Conservation (phyloP, 768 basidiomycete species). For the Boletus reticuloceps region DNA sequence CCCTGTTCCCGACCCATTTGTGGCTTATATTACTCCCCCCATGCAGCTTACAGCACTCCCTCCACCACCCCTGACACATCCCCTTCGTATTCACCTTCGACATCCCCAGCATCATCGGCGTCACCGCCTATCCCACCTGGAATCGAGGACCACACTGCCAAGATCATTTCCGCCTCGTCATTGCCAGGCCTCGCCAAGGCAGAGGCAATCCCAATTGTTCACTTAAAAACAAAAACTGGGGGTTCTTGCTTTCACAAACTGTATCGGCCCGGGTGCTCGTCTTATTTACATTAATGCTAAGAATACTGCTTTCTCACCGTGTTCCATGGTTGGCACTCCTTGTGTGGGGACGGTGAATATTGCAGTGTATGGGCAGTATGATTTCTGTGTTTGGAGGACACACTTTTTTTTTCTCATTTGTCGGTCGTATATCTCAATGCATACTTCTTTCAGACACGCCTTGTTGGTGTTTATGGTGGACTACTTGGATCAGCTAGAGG, state of each 20-base stretch:
- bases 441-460: conserved; percentile 49
- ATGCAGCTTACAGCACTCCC: too few species aligned
- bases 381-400: conserved; percentile 68
- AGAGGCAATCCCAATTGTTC: conserved; percentile 26
- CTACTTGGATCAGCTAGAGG: conserved; percentile 24
- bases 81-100: conserved; percentile 46
- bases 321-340: conserved; percentile 64
- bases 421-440: background rate
- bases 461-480: conserved; percentile 61
- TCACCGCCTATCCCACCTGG: conserved; percentile 59
- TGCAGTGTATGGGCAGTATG: conserved; percentile 72
- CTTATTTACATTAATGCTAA: conserved; percentile 30
- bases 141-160: conserved; percentile 48
- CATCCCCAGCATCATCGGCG: conserved; percentile 59
- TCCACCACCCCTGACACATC: conserved; percentile 50
- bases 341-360: conserved; percentile 53
- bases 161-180: conserved; percentile 42
- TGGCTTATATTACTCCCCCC: conserved; percentile 25
- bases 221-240: conserved; percentile 59
- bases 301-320: conserved; percentile 67
- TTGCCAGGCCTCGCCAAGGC: conserved; percentile 30
- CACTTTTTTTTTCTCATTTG: background rate
- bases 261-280: background rate
- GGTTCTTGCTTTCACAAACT: conserved; percentile 25
- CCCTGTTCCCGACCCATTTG: conserved; percentile 8